Evolutionary conservation across 2,329 filamentous ascomycete species (phyloP), one percentile per base, ranked within the genome.

Genomic region (Metarhizium brunneum): DNA sequence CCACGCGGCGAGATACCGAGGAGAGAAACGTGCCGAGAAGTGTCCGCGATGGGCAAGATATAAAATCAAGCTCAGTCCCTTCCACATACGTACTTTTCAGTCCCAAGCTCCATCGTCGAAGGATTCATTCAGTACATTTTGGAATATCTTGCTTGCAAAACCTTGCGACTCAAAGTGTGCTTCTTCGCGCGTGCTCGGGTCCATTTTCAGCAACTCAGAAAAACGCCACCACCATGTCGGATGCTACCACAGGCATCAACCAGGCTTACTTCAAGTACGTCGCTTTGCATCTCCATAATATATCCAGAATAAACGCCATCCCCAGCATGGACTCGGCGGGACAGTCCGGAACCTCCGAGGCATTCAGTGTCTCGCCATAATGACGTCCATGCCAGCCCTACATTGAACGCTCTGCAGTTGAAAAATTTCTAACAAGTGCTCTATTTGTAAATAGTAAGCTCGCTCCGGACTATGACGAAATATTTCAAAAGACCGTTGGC

Each of bases 401-500:
- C 35, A 36, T 8, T 36, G 7, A 16, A 43, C 42, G n/a, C 42
- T 20, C 16, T 45, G n/a, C 25, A 45, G 18, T 16, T 45, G 2
- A 11, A 4, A 25, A 6, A 0, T 29, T 29, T n/a, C 25, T 48
- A 10, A 48, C 45, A 48, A 20, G 16, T 6, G 42, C 42, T 20
- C 50, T 40, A 18, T 32, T 50, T 2, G 18, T 35, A 47, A 48
- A 54, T 50, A 69, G 67, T 50, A 65, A 67, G 57, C 62, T 68
- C 54, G 67, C 63, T 36, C 52, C 60, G 16, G 61, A 67, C 13
- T 71, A 69, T 52, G 83, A 87, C 62, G 64, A 68, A 43, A 79
- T 77, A 56, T 82, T 82, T 60, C 73, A 75, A 52, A 78, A 79
- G 62, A 74, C 78, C 13, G 73, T 82, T 50, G 68, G 72, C 40